Evolutionary conservation across 202 grass and related monocot species (phyloP).

Genomic region (Elaeis oleifera): DNA sequence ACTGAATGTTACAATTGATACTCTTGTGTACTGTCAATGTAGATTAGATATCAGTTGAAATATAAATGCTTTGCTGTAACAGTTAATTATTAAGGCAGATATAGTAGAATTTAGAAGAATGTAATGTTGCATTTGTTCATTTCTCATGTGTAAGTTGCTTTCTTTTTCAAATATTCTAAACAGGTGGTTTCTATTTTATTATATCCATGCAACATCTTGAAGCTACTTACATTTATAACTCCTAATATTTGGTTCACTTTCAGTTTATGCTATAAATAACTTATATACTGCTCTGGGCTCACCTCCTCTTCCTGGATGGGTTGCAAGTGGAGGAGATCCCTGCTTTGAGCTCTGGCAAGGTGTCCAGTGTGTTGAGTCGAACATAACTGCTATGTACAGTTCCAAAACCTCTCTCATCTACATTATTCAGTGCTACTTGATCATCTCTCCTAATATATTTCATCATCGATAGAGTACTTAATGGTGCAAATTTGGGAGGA

Average conservation of each 20-base stretch:
- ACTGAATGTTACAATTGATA: no score
- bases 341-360: constrained; percentile 76
- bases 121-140: no score
- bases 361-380: constrained; percentile 55
- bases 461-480: constrained; percentile 58
- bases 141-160: no score
- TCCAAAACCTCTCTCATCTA: constrained; percentile 7
- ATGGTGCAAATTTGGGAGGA: constrained; percentile 81
- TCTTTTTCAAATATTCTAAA: no score
- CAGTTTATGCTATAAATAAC: constrained; percentile 80
- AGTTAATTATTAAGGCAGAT: no score
- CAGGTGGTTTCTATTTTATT: no score
- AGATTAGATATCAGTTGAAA: no score
- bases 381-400: constrained; percentile 72
- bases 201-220: no score
- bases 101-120: no score
- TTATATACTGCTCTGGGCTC: constrained; percentile 61
- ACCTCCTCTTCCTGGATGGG: constrained; percentile 77
- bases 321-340: constrained; percentile 67
- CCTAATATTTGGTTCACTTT: neutral
- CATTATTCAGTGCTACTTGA: constrained; percentile 6
- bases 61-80: no score
- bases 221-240: no score
- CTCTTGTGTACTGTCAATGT: no score
- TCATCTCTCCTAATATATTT: constrained; percentile 7